phyloP scores from a whole-genome alignment of 805 yeast genomes.

The Cyberlindnera meyerae region DNA sequence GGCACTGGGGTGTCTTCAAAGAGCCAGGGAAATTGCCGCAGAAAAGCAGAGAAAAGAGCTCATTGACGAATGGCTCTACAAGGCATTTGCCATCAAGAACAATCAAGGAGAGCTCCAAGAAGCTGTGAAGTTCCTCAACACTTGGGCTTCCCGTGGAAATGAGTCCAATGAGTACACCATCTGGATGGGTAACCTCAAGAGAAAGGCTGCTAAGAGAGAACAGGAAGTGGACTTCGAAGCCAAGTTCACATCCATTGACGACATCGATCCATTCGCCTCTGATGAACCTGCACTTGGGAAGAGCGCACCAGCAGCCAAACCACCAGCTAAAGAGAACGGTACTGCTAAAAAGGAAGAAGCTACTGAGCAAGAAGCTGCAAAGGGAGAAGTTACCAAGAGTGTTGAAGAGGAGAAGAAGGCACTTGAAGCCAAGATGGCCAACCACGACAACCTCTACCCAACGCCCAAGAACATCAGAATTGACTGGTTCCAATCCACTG shows the following conservation, averaged over 20 bases:
- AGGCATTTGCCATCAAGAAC: conserved; percentile 38
- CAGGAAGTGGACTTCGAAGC: conserved; percentile 7
- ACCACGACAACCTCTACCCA: conserved; percentile 22
- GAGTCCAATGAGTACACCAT: conserved; percentile 21
- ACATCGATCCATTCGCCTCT: conserved; percentile 9
- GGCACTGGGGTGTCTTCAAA: conserved; percentile 38
- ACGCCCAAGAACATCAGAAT: conserved; percentile 33
- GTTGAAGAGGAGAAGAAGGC: conserved; percentile 19
- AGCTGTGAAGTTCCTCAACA: conserved; percentile 37
- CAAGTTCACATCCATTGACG: conserved; percentile 6
- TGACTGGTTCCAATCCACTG: conserved; percentile 73
- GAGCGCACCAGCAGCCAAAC: background rate
- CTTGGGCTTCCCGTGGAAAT: conserved; percentile 36
- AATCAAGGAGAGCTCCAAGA: conserved; percentile 33
- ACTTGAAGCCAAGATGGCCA: conserved; percentile 20
- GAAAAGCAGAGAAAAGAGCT: conserved; percentile 37
- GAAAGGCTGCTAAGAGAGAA: conserved; percentile 15
- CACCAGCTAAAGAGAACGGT: conserved; percentile 3
- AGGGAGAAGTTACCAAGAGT: background rate
- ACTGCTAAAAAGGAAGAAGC: background rate
- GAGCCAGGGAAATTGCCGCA: conserved; percentile 41
- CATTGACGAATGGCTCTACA: conserved; percentile 41
- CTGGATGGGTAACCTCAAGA: conserved; percentile 20
- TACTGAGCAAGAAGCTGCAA: background rate
- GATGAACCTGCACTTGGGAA: background rate